Conservation (phyloP, 441 rosid genomes). For the Pelargonium citronellum region DNA sequence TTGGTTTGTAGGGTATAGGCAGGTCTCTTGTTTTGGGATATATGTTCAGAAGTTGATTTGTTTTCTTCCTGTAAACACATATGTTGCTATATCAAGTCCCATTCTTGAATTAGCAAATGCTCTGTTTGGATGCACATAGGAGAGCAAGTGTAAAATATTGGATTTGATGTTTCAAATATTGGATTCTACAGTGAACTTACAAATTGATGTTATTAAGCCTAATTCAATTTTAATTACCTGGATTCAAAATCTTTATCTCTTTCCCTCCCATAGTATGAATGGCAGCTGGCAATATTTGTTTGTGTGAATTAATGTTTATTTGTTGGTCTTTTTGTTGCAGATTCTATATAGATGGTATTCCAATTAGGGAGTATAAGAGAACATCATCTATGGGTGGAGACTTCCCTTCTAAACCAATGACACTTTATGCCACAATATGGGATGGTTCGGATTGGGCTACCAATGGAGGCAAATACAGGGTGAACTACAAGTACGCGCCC, state of each 20-base stretch:
- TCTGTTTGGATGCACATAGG: background rate
- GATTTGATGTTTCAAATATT: background rate
- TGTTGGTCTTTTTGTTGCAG: slow-evolving; percentile 29
- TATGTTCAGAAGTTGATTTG: slow-evolving; percentile 1
- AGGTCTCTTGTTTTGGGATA: slow-evolving; percentile 7
- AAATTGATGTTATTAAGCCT: background rate
- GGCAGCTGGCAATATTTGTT: slow-evolving; percentile 24
- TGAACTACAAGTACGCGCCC: slow-evolving; percentile 79
- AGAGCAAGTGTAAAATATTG: background rate
- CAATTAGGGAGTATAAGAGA: slow-evolving; percentile 66
- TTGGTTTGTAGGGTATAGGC: background rate
- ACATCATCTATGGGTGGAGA: slow-evolving; percentile 60
- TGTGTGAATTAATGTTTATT: background rate
- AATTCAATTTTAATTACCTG: background rate
- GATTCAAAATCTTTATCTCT: no score
- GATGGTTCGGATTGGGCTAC: slow-evolving; percentile 96
- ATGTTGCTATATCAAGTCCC: background rate
- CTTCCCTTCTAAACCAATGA: slow-evolving; percentile 92
- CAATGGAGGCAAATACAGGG: slow-evolving; percentile 76
- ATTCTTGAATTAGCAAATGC: background rate
- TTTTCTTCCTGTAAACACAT: background rate
- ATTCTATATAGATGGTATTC: slow-evolving; percentile 66
- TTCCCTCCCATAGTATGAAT: no score
- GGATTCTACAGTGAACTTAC: background rate
- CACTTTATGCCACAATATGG: slow-evolving; percentile 85